Conservation (phyloP, 768 basidiomycete genomes). For the Lentinus brumalis region DNA sequence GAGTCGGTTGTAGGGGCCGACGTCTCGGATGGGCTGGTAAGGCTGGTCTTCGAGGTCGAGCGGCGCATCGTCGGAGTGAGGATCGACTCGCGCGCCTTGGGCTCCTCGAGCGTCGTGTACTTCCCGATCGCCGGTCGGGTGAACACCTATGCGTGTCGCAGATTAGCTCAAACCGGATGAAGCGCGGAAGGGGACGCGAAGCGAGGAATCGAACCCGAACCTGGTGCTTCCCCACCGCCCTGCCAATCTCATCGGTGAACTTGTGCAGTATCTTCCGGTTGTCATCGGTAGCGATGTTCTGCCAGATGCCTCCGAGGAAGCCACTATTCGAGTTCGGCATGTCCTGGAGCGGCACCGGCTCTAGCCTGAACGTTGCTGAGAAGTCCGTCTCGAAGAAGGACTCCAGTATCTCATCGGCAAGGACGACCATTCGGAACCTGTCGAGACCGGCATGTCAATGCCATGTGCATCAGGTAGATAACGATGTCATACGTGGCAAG, state of each 20-base stretch:
- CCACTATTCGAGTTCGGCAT: constrained; percentile 59
- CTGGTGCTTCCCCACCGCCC: constrained; percentile 92
- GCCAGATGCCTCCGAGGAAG: constrained; percentile 83
- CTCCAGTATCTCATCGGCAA: constrained; percentile 95
- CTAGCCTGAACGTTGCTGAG: constrained; percentile 82
- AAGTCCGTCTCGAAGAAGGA: constrained; percentile 96
- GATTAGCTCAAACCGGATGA: neutral
- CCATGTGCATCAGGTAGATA: neutral
- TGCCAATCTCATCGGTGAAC: constrained; percentile 92
- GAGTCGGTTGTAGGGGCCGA: constrained; percentile 25
- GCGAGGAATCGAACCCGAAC: constrained; percentile 35
- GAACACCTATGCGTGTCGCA: constrained; percentile 48
- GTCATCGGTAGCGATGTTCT: constrained; percentile 84
- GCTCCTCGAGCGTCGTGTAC: constrained; percentile 81
- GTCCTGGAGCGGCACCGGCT: constrained; percentile 68
- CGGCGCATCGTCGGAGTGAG: constrained; percentile 71
- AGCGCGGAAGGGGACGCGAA: neutral
- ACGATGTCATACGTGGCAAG: constrained; percentile 67
- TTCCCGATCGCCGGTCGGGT: constrained; percentile 86
- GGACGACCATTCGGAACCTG: constrained; percentile 97
- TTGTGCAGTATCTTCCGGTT: constrained; percentile 95
- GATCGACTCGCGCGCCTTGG: constrained; percentile 84
- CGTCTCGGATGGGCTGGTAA: constrained; percentile 35
- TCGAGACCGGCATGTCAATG: neutral
- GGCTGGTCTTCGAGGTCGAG: constrained; percentile 56